phyloP scores from a whole-genome alignment of 345 rosid species.

The Melaleuca quinquenervia region DNA sequence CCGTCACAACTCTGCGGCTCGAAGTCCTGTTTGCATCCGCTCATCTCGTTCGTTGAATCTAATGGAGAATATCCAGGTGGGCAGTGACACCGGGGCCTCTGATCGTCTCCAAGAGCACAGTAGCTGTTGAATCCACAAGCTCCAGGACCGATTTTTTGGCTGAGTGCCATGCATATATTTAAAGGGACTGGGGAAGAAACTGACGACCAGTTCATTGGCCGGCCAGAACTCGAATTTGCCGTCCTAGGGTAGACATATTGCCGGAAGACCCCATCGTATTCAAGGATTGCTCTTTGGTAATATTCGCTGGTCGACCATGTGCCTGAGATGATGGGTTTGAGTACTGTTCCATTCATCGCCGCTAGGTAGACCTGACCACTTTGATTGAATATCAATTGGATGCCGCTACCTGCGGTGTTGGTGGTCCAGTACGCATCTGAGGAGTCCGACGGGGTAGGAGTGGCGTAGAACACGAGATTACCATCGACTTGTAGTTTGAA shows the following conservation, averaged over 20 bases:
- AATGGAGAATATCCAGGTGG: slow-evolving; percentile 22
- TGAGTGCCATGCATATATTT: slow-evolving; percentile 18
- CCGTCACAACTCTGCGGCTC: slow-evolving; percentile 20
- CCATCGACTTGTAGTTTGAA: too few relatives aligned
- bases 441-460: neutral
- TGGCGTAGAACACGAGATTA: neutral
- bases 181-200: slow-evolving; percentile 3
- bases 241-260: slow-evolving; percentile 35
- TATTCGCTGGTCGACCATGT: neutral
- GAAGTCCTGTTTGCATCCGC: slow-evolving; percentile 29
- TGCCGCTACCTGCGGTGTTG: neutral
- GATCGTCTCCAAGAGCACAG: slow-evolving; percentile 18
- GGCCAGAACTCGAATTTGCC: neutral
- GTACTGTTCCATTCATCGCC: slow-evolving; percentile 5
- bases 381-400: slow-evolving; percentile 8
- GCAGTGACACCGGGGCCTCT: slow-evolving; percentile 33
- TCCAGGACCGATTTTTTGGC: slow-evolving; percentile 3
- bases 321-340: neutral
- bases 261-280: slow-evolving; percentile 51
- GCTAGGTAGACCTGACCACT: slow-evolving; percentile 28
- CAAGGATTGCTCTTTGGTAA: slow-evolving; percentile 34
- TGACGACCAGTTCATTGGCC: slow-evolving; percentile 14
- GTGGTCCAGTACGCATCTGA: neutral
- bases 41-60: slow-evolving; percentile 16
- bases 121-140: slow-evolving; percentile 56